Evolutionary conservation across 352 stramenopile genomes (phyloP).

Genomic region (Peronospora tabacina): DNA sequence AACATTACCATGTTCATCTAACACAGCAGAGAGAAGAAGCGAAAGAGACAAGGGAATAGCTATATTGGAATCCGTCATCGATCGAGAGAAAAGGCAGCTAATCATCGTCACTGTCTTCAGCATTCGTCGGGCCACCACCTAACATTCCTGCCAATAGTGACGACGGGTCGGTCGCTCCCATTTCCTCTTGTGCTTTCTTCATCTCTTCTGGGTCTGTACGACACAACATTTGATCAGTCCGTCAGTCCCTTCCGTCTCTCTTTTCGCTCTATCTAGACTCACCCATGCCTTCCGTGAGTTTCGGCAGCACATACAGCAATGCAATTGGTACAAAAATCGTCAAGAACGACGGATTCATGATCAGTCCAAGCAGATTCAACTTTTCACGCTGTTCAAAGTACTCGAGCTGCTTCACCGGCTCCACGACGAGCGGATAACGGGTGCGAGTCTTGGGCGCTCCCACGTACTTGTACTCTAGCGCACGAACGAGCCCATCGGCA

Average conservation of each 20-base stretch:
- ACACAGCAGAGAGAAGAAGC: slow-evolving; percentile 3
- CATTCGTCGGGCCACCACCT: slow-evolving; percentile 43
- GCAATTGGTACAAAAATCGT: slow-evolving; percentile 69
- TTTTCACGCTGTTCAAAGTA: slow-evolving; percentile 84
- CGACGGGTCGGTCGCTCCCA: slow-evolving; percentile 61
- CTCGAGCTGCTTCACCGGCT: slow-evolving; percentile 59
- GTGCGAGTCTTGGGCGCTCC: slow-evolving; percentile 54
- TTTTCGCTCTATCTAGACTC: slow-evolving; percentile 21
- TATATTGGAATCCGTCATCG: slow-evolving; percentile 9
- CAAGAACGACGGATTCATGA: slow-evolving; percentile 80
- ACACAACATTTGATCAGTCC: background rate
- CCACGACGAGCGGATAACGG: slow-evolving; percentile 52
- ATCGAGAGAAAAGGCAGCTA: slow-evolving; percentile 26
- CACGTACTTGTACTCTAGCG: slow-evolving; percentile 77
- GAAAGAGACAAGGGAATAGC: slow-evolving; percentile 19
- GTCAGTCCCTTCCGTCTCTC: background rate
- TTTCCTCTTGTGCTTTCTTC: slow-evolving; percentile 83
- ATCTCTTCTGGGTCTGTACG: slow-evolving; percentile 69
- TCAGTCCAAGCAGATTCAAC: slow-evolving; percentile 63
- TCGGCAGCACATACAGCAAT: slow-evolving; percentile 72
- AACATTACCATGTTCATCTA: slow-evolving; percentile 74
- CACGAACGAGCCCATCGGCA: slow-evolving; percentile 43
- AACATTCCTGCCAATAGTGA: slow-evolving; percentile 68
- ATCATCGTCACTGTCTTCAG: slow-evolving; percentile 70
- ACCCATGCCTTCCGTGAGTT: slow-evolving; percentile 74